phyloP scores from a whole-genome alignment of 1,284 basidiomycete genomes.

The Sparassis latifolia region DNA sequence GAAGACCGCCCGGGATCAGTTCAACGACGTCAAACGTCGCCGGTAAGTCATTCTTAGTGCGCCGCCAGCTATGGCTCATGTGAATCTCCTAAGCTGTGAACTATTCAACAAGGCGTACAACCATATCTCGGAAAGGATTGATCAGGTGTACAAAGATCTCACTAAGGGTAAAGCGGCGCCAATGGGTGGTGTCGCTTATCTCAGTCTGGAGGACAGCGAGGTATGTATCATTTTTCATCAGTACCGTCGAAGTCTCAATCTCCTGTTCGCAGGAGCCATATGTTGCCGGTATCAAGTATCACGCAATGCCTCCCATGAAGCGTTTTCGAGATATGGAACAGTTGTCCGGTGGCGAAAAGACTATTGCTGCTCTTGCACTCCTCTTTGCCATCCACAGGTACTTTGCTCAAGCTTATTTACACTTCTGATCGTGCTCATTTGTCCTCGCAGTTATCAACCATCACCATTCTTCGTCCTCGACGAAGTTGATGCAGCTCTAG shows the following conservation, averaged over 20 bases:
- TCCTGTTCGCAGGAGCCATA: slow-evolving; percentile 80
- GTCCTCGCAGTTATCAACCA: slow-evolving; percentile 74
- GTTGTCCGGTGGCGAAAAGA: slow-evolving; percentile 97
- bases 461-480: slow-evolving; percentile 99
- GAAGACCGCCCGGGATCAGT: slow-evolving; percentile 84
- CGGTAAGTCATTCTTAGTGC: slow-evolving; percentile 40
- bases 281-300: slow-evolving; percentile 92
- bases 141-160: slow-evolving; percentile 95
- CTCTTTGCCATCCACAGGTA: slow-evolving; percentile 95
- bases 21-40: slow-evolving; percentile 81
- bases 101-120: slow-evolving; percentile 95
- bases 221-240: slow-evolving; percentile 34
- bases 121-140: slow-evolving; percentile 93
- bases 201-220: slow-evolving; percentile 93
- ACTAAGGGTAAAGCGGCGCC: slow-evolving; percentile 92
- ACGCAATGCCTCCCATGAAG: slow-evolving; percentile 99
- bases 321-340: slow-evolving; percentile 99
- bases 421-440: slow-evolving; percentile 4
- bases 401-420: not conserved
- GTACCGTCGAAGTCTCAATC: not conserved
- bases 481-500: slow-evolving; percentile 95
- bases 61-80: not conserved
- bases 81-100: slow-evolving; percentile 48
- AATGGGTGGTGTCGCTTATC: slow-evolving; percentile 94
- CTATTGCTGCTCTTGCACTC: slow-evolving; percentile 92